Base-by-base conservation (phyloP, 257 asterid genomes). In the Galeopsis tetrahit region DNA sequence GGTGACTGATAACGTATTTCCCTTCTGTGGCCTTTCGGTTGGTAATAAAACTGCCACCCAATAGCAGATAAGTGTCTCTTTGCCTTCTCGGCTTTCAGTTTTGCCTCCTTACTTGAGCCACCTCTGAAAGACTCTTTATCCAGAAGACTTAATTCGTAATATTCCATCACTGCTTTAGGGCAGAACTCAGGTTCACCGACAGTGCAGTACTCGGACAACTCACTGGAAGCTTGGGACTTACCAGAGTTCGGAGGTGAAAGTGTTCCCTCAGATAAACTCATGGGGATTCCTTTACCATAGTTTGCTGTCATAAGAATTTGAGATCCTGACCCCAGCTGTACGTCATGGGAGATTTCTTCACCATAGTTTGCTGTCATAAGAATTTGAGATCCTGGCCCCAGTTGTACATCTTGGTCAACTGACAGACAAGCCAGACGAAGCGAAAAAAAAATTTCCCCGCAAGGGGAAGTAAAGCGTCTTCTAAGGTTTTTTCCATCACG, bases 91-190 rank as follows among this genome's bases (percentile, higher is more conserved):
- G 72, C 56, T 49, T 42, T 55, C 34, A 2, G 1, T 40, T 55
- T 75, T 10, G 0, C 65, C 31, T 43, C 69, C 42, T 6, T 36
- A 40, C 15, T 58, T 35, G 11, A 7, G 58, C 35, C 14, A 3
- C 28, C 38, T 1, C 4, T 6, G 21, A 0, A 35, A 8, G 21
- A 5, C 0, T 44, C 17, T 48, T 52, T 44, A 34, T 56, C 71
- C 59, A 35, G 52, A 13, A 2, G 13, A 6, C 59, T 32, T 2
- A 49, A 33, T 4, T 60, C 15, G 48, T 40, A 66, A 71, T 85
- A 88, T 14, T 87, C 81, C 28, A 69, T 53, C 61, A 91, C 87
- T 42, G 96, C 96, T 77, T 87, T 85, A 7, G 86, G 95, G 76
- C 86, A 79, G 66, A 75, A 71, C 70, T 81, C 84, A 70, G 88